Evolutionary conservation across 2,329 filamentous ascomycete species (phyloP), one percentile per base, ranked within the genome.

Genomic region (Aspergillus ustus): DNA sequence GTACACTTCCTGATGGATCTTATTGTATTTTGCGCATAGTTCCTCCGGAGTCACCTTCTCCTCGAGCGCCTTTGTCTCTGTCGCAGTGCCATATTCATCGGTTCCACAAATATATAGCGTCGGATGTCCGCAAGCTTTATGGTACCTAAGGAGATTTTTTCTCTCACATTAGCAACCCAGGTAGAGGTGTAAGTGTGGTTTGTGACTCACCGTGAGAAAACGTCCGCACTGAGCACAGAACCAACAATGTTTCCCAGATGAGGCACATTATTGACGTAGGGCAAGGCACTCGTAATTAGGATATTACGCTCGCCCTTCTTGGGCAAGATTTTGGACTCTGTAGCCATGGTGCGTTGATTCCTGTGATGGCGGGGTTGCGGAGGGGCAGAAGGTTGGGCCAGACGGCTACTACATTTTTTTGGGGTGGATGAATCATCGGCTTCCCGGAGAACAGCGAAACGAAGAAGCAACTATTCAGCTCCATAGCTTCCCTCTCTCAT

Each of bases 61-160:
- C 76, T 96, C 92, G 45, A 97, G 87, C 4, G 94, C 94, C 81
- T 96, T 97, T 28, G 94, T 97, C 80, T 97, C 94, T 34, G 93
- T 97, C 22, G 94, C 93, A 13, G 94, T 98, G 61, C 94, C 94
- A 77, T 97, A 98, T 80, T 98, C 92, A 81, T 97, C 94, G 55
- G 89, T 91, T 60, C 93, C 93, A 78, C 93, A 96, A 68, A 97
- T 84, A 77, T 88, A 97, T 54, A 97, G 85, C 1, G 92, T 96
- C 67, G 88, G 91, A 72, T 89, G 85, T 59, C 89, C 91, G 71
- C 92, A 87, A 48, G 91, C 89, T 77, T 92, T 92, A 80, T 89
- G 91, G 80, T 90, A 96, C 68, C 88, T 88, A 46, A 15, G 54
- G 49, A 15, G 48, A 52, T 25, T 29, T 25, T 25, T 25, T 25